These are phyloP conservation scores for Chalciporus chontae DNA, from an alignment of 768 basidiomycete genomes.

Conservation along the genomic window DNA sequence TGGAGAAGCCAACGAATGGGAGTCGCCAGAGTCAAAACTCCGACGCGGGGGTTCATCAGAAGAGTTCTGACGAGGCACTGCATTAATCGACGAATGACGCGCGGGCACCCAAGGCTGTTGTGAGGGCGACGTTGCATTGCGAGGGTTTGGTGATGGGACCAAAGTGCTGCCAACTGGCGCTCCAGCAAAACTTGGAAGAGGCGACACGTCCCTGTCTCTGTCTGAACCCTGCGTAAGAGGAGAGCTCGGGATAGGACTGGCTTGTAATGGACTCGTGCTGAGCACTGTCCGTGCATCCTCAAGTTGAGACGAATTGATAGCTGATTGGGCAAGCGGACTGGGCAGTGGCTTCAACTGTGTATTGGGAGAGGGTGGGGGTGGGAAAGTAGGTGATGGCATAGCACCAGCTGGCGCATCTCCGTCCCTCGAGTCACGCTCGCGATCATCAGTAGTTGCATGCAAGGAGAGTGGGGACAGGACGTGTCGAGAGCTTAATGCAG, in stretches of 20 bases:
- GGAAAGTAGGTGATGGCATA: conserved; percentile 39
- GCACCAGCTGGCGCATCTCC: conserved; percentile 4
- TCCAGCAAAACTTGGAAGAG: not conserved
- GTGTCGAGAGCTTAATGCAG: conserved; percentile 20
- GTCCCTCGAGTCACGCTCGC: not conserved
- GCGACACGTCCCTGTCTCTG: conserved; percentile 20
- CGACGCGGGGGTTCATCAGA: conserved; percentile 16
- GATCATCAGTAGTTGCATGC: conserved; percentile 3
- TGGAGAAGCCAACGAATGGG: conserved; percentile 39
- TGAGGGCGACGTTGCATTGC: conserved; percentile 6
- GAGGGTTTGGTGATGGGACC: conserved; percentile 10
- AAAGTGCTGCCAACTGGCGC: conserved; percentile 11
- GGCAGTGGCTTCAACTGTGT: conserved; percentile 28
- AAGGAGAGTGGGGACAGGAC: conserved; percentile 19
- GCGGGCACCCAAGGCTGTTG: conserved; percentile 8
- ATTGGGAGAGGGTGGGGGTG: conserved; percentile 4
- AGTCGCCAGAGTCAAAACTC: conserved; percentile 29
- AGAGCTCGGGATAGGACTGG: conserved; percentile 13
- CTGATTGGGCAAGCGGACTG: conserved; percentile 35
- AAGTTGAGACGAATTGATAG: conserved; percentile 7
- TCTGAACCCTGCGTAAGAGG: conserved; percentile 10
- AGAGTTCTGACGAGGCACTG: conserved; percentile 15
- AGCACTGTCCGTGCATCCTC: not conserved
- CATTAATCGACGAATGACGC: conserved; percentile 18
- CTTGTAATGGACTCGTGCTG: not conserved